A percentile compares a stretch with the other conserved stretches of the same genome.
These are phyloP conservation scores for Thinopyrum elongatum DNA, from an alignment of 176 grass and related monocot species.

Conservation along the genomic window DNA sequence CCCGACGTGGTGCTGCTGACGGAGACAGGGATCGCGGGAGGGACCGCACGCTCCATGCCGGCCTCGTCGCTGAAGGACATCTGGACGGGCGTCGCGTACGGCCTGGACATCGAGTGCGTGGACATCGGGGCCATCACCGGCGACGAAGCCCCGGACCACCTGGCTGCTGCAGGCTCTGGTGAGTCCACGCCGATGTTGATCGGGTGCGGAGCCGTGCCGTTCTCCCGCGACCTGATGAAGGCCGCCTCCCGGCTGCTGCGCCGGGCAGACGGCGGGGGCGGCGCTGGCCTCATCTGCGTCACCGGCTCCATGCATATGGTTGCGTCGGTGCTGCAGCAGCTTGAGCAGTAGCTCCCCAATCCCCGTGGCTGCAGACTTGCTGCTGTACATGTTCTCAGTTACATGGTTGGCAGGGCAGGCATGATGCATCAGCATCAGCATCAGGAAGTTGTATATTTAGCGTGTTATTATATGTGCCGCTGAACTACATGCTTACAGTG, in stretches of 20 bases:
- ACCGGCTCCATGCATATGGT: constrained; percentile 77
- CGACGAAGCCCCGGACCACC: neutral
- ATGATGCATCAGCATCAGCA: too few relatives aligned
- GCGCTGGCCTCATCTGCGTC: constrained; percentile 57
- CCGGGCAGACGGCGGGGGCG: constrained; percentile 1
- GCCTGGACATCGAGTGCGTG: constrained; percentile 27
- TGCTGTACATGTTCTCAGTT: neutral
- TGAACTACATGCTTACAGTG: too few relatives aligned
- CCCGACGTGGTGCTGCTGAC: constrained; percentile 65
- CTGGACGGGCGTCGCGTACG: constrained; percentile 42
- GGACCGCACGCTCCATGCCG: constrained; percentile 46
- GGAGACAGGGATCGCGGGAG: constrained; percentile 68
- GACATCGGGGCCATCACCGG: constrained; percentile 36
- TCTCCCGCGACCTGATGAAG: constrained; percentile 32
- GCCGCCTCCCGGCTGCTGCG: constrained; percentile 36
- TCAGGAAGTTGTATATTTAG: too few relatives aligned
- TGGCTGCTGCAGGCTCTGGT: neutral
- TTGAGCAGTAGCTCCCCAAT: neutral
- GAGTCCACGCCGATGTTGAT: constrained; percentile 44
- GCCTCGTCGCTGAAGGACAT: constrained; percentile 48
- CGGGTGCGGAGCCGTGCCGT: constrained; percentile 17
- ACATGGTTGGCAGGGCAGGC: too few relatives aligned
- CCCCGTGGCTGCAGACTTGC: neutral
- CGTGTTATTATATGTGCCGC: too few relatives aligned
- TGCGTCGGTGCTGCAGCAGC: constrained; percentile 40